phyloP scores from a whole-genome alignment of 176 grass and related monocot species.

The Phragmites australis region DNA sequence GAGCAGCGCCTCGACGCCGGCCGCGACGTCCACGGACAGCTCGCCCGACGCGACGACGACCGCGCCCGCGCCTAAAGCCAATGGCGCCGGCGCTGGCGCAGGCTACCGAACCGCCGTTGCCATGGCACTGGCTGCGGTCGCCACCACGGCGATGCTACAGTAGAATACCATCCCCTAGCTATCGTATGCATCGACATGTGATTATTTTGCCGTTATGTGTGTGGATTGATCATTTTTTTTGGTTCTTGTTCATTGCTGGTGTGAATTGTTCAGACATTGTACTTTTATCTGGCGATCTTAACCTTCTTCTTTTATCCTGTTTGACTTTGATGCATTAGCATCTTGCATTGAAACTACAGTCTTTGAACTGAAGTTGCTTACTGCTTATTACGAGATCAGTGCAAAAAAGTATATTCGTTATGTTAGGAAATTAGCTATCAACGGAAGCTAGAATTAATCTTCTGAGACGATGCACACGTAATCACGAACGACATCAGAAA shows the following conservation, averaged over 20 bases:
- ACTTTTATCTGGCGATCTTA: not conserved
- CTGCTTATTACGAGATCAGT: too few species aligned
- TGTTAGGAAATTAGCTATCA: too few species aligned
- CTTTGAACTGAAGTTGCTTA: not conserved
- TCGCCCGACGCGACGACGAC: not conserved
- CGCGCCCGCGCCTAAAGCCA: slow-evolving; percentile 40
- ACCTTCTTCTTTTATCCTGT: not conserved
- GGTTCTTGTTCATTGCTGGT: not conserved
- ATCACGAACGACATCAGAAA: too few species aligned
- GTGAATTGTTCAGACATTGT: slow-evolving; percentile 15
- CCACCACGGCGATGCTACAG: slow-evolving; percentile 17
- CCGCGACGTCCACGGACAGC: slow-evolving; percentile 18
- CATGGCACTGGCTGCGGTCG: slow-evolving; percentile 12
- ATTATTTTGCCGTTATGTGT: slow-evolving; percentile 35
- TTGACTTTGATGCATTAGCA: not conserved
- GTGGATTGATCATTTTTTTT: not conserved
- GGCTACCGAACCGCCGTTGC: not conserved
- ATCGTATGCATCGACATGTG: not conserved
- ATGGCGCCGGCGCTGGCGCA: not conserved
- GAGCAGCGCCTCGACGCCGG: not conserved
- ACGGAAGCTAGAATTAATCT: too few species aligned
- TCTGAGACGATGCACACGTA: too few species aligned
- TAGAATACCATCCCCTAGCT: not conserved
- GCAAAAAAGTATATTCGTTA: too few species aligned
- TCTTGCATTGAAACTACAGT: not conserved